Percentiles rank a stretch among this genome's conserved stretches.
Conservation (phyloP, 495 filamentous ascomycete species). For the Aspergillus sparsus region DNA sequence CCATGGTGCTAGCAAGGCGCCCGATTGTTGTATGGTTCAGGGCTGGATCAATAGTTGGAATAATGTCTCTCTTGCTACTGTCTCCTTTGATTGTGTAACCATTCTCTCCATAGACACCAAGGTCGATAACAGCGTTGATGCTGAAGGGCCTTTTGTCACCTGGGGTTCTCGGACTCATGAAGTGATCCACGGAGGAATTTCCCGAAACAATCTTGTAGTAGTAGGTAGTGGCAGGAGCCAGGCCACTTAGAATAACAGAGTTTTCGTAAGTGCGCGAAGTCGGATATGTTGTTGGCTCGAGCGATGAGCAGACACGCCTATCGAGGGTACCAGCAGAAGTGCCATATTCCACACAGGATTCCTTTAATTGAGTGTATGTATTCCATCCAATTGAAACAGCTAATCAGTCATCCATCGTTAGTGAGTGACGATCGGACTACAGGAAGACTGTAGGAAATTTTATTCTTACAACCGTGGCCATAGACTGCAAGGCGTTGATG, state of each 20-base stretch:
- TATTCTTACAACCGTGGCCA: slow-evolving; percentile 52
- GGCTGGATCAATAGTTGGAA: slow-evolving; percentile 53
- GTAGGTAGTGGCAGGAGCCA: slow-evolving; percentile 51
- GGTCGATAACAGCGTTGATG: slow-evolving; percentile 52
- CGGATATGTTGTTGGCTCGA: slow-evolving; percentile 45
- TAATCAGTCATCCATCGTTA: too few species aligned
- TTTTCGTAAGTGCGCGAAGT: slow-evolving; percentile 56
- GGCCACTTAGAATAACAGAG: slow-evolving; percentile 42
- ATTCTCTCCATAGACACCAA: slow-evolving; percentile 58
- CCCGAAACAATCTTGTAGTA: slow-evolving; percentile 58
- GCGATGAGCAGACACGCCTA: slow-evolving; percentile 33
- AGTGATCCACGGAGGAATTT: slow-evolving; percentile 57
- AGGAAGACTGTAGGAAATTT: slow-evolving; percentile 2
- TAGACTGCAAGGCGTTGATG: slow-evolving; percentile 61
- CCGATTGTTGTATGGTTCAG: slow-evolving; percentile 64
- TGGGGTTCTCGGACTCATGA: slow-evolving; percentile 54
- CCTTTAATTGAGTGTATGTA: slow-evolving; percentile 42
- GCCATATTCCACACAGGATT: slow-evolving; percentile 50
- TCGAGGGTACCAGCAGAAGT: slow-evolving; percentile 31
- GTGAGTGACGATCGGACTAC: too few species aligned
- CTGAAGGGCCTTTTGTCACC: slow-evolving; percentile 50
- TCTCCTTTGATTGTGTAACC: slow-evolving; percentile 62
- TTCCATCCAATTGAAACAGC: slow-evolving; percentile 61
- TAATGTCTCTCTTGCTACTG: slow-evolving; percentile 52
- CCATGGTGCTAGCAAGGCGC: slow-evolving; percentile 52